phyloP scores from a whole-genome alignment of 352 stramenopile genomes.

The Pythium guiyangense region DNA sequence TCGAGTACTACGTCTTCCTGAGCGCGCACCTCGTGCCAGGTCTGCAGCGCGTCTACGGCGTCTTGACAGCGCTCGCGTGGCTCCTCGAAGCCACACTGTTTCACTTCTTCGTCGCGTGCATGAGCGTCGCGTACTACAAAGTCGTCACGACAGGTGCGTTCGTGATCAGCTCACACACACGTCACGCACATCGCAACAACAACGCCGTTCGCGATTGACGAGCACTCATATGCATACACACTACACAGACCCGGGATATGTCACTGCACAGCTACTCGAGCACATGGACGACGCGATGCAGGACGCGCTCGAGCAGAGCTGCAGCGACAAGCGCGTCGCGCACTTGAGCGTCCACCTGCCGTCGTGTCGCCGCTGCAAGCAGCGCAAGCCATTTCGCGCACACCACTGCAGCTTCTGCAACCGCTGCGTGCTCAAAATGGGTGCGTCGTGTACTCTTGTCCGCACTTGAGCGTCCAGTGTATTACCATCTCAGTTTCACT shows the following conservation, averaged over 20 bases:
- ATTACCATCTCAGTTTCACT: background rate
- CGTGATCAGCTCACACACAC: background rate
- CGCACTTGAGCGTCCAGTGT: background rate
- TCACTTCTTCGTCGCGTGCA: conserved; percentile 48
- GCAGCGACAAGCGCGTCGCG: background rate
- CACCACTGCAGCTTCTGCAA: conserved; percentile 88
- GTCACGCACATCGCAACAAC: background rate
- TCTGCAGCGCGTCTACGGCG: conserved; percentile 11
- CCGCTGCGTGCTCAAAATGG: conserved; percentile 84
- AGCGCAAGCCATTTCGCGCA: conserved; percentile 70
- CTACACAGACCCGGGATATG: conserved; percentile 67
- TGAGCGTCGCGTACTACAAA: conserved; percentile 60
- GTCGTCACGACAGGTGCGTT: conserved; percentile 67
- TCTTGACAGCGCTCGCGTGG: conserved; percentile 14
- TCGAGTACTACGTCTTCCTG: conserved; percentile 75
- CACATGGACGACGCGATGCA: conserved; percentile 55
- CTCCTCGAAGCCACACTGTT: conserved; percentile 47
- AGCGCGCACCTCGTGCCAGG: conserved; percentile 40
- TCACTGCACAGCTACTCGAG: conserved; percentile 59
- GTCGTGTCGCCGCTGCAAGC: conserved; percentile 58
- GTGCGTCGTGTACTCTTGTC: conserved; percentile 19
- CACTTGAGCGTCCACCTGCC: conserved; percentile 12
- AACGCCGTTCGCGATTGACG: too few species aligned
- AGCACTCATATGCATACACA: too few species aligned
- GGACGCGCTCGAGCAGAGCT: conserved; percentile 43